Conservation (phyloP, 2,329 filamentous ascomycete species). For the Aspergillus sp. region DNA sequence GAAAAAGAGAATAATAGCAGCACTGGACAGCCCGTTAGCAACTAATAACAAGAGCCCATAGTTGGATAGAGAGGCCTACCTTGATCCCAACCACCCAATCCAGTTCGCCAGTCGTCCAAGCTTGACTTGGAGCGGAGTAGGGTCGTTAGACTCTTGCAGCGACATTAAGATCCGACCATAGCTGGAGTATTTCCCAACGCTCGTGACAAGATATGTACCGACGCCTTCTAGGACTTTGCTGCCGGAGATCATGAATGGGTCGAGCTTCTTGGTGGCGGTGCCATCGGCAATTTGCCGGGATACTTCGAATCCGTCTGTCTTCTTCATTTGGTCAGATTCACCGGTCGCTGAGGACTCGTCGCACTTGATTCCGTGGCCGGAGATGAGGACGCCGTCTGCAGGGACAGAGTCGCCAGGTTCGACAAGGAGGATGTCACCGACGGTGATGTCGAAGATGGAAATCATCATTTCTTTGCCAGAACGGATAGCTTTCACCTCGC, state of each 20-base stretch:
- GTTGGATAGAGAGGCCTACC: slow-evolving; percentile 31
- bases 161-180: slow-evolving; percentile 76
- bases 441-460: slow-evolving; percentile 65
- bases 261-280: slow-evolving; percentile 55
- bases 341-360: slow-evolving; percentile 74
- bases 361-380: slow-evolving; percentile 66
- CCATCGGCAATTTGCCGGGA: slow-evolving; percentile 57
- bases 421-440: slow-evolving; percentile 68
- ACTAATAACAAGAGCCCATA: background rate
- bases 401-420: slow-evolving; percentile 70
- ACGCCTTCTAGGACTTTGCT: slow-evolving; percentile 75
- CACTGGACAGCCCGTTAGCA: slow-evolving; percentile 29
- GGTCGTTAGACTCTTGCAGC: slow-evolving; percentile 70
- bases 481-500: slow-evolving; percentile 65
- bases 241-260: slow-evolving; percentile 78
- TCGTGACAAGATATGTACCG: slow-evolving; percentile 72
- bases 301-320: slow-evolving; percentile 61
- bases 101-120: slow-evolving; percentile 73
- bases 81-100: slow-evolving; percentile 75
- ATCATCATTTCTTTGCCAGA: slow-evolving; percentile 65
- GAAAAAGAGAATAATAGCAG: slow-evolving; percentile 77
- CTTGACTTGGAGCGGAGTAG: slow-evolving; percentile 75
- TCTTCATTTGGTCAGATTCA: slow-evolving; percentile 71
- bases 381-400: slow-evolving; percentile 69
- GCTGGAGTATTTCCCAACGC: slow-evolving; percentile 70